These are phyloP conservation scores for Salix koriyanagi DNA, from an alignment of 345 rosid genomes.

Conservation along the genomic window DNA sequence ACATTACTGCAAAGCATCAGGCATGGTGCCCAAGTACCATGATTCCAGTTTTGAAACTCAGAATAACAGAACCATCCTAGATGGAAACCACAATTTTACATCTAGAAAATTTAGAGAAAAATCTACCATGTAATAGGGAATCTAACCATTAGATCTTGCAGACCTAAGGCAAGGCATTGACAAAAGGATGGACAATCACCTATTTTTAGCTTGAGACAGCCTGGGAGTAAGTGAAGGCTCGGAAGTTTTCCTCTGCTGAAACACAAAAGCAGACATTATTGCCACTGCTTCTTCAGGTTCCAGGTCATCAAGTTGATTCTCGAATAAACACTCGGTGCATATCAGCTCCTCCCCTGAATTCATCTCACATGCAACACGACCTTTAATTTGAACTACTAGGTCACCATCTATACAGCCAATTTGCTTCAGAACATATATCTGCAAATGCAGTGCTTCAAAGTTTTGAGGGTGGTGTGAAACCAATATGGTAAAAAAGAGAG, in stretches of 20 bases:
- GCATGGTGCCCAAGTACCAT: too few species aligned
- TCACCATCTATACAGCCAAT: conserved; percentile 87
- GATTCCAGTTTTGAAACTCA: neutral
- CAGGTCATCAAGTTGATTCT: conserved; percentile 85
- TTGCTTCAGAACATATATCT: conserved; percentile 85
- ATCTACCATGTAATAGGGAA: neutral
- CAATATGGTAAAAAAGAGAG: too few species aligned
- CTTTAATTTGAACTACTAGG: conserved; percentile 90
- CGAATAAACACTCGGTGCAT: conserved; percentile 83
- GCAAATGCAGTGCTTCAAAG: conserved; percentile 28
- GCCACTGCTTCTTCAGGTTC: conserved; percentile 99
- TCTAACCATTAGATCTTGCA: neutral
- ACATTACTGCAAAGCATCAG: neutral
- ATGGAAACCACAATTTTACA: neutral
- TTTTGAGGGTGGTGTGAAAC: conserved; percentile 1
- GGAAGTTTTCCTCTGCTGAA: conserved; percentile 89
- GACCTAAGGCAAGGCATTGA: neutral
- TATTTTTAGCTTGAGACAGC: conserved; percentile 64
- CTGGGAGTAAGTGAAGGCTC: conserved; percentile 78
- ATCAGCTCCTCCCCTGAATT: conserved; percentile 97
- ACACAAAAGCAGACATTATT: conserved; percentile 94
- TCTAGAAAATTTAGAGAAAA: neutral
- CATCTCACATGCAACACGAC: conserved; percentile 99
- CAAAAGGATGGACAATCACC: conserved; percentile 31
- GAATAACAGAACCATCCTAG: neutral